Evolutionary conservation across 805 yeast species (phyloP).

Genomic region (Saccharomycodes ludwigii): DNA sequence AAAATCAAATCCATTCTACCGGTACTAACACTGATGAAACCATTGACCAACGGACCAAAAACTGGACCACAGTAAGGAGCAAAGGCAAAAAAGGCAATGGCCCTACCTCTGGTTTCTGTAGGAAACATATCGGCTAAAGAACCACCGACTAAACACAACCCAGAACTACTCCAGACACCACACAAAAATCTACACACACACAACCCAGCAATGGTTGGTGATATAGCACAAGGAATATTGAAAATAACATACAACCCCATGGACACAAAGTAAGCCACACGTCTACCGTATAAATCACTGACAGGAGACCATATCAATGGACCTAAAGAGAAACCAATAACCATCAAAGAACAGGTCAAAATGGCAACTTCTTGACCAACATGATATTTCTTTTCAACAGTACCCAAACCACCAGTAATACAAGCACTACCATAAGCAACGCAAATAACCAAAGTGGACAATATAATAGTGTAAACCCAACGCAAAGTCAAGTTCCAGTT

Average conservation of each 20-base stretch:
- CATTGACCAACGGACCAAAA: constrained; percentile 77
- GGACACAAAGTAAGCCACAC: constrained; percentile 70
- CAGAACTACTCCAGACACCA: constrained; percentile 79
- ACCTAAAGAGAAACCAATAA: constrained; percentile 76
- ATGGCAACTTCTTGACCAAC: constrained; percentile 73
- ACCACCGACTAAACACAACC: constrained; percentile 80
- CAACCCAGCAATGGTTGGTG: constrained; percentile 71
- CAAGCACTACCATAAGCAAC: constrained; percentile 93
- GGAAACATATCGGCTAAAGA: constrained; percentile 82
- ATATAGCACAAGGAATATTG: constrained; percentile 78
- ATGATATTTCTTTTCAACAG: constrained; percentile 49
- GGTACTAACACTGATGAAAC: constrained; percentile 69
- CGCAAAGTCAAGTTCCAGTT: constrained; percentile 54
- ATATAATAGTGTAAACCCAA: constrained; percentile 56
- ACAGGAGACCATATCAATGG: constrained; percentile 86
- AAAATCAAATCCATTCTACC: constrained; percentile 56
- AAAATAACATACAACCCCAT: constrained; percentile 63
- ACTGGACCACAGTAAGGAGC: constrained; percentile 93
- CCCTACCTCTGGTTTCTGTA: constrained; percentile 71
- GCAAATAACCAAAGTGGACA: constrained; percentile 65
- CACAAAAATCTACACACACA: constrained; percentile 75
- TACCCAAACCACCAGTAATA: constrained; percentile 73
- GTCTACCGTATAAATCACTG: constrained; percentile 75
- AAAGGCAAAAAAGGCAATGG: constrained; percentile 83
- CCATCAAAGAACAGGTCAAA: constrained; percentile 76